These are phyloP conservation scores for Ustilago nuda DNA, from an alignment of 1,284 basidiomycete genomes.

Conservation along the genomic window DNA sequence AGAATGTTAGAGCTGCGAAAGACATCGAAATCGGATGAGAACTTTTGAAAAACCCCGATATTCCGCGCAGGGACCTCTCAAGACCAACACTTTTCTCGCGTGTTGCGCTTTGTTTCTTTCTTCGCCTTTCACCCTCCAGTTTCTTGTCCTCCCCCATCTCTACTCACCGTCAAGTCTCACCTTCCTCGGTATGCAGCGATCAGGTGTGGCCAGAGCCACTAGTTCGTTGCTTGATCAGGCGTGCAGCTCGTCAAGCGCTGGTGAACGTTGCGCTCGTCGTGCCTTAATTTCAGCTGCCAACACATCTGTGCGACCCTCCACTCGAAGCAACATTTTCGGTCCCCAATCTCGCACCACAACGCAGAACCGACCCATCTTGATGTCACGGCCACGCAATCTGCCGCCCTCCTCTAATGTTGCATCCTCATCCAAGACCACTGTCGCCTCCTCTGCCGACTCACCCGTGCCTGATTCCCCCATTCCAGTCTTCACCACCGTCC, in stretches of 20 bases:
- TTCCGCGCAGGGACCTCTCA: background rate
- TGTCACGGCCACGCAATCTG: slow-evolving; percentile 1
- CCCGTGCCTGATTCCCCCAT: slow-evolving; percentile 73
- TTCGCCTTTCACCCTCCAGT: background rate
- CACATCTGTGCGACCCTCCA: background rate
- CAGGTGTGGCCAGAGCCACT: background rate
- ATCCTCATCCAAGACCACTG: slow-evolving; percentile 11
- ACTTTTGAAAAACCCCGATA: background rate
- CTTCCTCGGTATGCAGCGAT: slow-evolving; percentile 11
- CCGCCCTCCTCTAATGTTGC: background rate
- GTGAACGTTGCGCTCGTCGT: background rate
- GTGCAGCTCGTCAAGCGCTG: slow-evolving; percentile 2
- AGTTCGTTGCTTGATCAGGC: slow-evolving; percentile 2
- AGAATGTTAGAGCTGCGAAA: background rate
- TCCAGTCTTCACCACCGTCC: slow-evolving; percentile 80
- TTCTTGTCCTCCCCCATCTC: slow-evolving; percentile 1
- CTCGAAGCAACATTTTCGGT: background rate
- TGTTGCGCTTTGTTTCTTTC: background rate
- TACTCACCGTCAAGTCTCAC: background rate
- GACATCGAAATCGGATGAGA: background rate
- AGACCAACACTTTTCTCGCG: slow-evolving; percentile 6
- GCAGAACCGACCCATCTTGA: slow-evolving; percentile 9
- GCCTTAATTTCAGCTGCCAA: background rate
- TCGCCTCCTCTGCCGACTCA: slow-evolving; percentile 30
- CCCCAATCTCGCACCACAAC: background rate